Evolutionary conservation across 192 early-diverging fungal species (phyloP).

Genomic region (Rhizoclosmatium globosum): DNA sequence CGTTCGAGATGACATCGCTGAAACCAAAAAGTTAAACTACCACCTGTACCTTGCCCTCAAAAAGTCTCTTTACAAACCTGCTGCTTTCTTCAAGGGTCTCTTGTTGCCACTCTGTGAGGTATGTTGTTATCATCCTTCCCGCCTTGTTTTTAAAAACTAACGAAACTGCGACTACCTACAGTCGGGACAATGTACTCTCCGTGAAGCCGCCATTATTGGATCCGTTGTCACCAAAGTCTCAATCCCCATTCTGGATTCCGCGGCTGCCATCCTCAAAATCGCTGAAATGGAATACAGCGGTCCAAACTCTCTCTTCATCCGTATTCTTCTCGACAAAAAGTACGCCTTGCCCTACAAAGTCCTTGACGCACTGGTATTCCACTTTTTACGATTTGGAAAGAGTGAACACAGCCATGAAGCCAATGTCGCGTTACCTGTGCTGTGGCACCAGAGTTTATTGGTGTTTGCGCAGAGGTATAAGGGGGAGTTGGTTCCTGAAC

Average conservation of each 20-base stretch:
- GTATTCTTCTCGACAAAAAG: conserved; percentile 96
- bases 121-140: not conserved
- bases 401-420: not conserved
- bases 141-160: not conserved
- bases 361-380: conserved; percentile 94
- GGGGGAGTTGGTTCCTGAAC: conserved; percentile 92
- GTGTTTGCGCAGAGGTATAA: conserved; percentile 98
- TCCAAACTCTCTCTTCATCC: conserved; percentile 93
- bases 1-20: conserved; percentile 94
- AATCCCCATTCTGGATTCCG: conserved; percentile 95
- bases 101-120: conserved; percentile 93
- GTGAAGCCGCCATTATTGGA: conserved; percentile 96
- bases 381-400: conserved; percentile 88
- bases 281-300: conserved; percentile 99
- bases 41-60: conserved; percentile 97
- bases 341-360: conserved; percentile 98
- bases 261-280: conserved; percentile 89
- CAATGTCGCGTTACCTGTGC: conserved; percentile 84
- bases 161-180: not conserved
- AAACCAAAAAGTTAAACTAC: conserved; percentile 97
- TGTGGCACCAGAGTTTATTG: conserved; percentile 95
- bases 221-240: conserved; percentile 91
- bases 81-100: conserved; percentile 97
- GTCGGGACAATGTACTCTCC: conserved; percentile 83
- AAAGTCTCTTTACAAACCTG: conserved; percentile 96